These are phyloP conservation scores for Pseudogymnoascus sp. DNA, from an alignment of 2,329 filamentous ascomycete species.

Conservation along the genomic window DNA sequence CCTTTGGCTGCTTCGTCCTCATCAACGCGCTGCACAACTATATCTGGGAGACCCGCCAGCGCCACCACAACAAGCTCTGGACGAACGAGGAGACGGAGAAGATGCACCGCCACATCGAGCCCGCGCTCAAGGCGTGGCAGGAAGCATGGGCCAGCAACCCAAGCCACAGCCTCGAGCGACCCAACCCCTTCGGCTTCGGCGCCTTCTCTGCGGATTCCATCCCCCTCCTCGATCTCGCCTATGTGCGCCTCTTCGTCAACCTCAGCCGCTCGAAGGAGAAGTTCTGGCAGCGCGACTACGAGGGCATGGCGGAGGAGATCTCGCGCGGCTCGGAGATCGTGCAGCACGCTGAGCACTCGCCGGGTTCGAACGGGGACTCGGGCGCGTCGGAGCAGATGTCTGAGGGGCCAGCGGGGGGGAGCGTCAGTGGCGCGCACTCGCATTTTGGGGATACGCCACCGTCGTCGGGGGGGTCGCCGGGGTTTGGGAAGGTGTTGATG, in stretches of 20 bases:
- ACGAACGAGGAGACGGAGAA: slow-evolving; percentile 87
- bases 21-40: slow-evolving; percentile 97
- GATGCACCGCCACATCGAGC: slow-evolving; percentile 93
- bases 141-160: slow-evolving; percentile 83
- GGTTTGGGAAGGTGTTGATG: slow-evolving; percentile 20
- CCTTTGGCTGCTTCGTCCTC: slow-evolving; percentile 82
- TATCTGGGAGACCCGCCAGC: slow-evolving; percentile 93
- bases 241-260: slow-evolving; percentile 87
- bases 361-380: slow-evolving; percentile 37
- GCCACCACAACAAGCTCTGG: slow-evolving; percentile 83
- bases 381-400: slow-evolving; percentile 26
- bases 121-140: slow-evolving; percentile 90
- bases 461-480: slow-evolving; percentile 43
- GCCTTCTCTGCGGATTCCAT: slow-evolving; percentile 87
- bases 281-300: slow-evolving; percentile 91
- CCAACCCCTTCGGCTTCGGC: slow-evolving; percentile 73
- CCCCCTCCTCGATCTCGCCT: slow-evolving; percentile 82
- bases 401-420: slow-evolving; percentile 37
- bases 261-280: slow-evolving; percentile 87
- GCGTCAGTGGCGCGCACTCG: slow-evolving; percentile 32
- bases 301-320: slow-evolving; percentile 82
- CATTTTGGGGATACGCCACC: slow-evolving; percentile 42
- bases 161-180: slow-evolving; percentile 73
- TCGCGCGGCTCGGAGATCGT: slow-evolving; percentile 69
- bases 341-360: slow-evolving; percentile 62